Evolutionary conservation across 2,329 filamentous ascomycete species (phyloP), one percentile per base, ranked within the genome.

Genomic region (Fusarium sp.): DNA sequence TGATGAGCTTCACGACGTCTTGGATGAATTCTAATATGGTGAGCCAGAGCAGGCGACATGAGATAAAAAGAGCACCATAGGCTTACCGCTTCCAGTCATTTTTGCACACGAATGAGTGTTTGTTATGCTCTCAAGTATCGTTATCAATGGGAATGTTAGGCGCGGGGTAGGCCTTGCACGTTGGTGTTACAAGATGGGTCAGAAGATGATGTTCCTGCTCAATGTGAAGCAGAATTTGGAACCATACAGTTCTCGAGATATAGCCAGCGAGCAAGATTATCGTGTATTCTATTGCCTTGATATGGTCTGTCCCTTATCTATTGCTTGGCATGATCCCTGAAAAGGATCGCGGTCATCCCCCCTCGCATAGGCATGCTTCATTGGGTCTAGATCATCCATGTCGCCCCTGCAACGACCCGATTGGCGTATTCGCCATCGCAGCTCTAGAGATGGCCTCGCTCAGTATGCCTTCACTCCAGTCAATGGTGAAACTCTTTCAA

Each of bases 1-100:
- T 47, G 40, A 75, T 75, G 44, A 63, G 61, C 18, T 47, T 67
- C 16, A 58, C 64, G 6, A 57, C 60, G 43, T 75, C 62, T 12
- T 65, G 56, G 5, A 50, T 37, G 23, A 58, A 37, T 7, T n/a
- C 56, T 58, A 15, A 7, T 9, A 7, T 10, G 2, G 23, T 54
- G 10, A 54, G 49, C 18, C 18, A 15, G n/a, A 52, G n/a, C n/a
- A 11, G 3, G 15, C 6, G 23, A 54, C 1, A 12, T 3, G 13
- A 5, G 23, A 40, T 5, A 12, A 8, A 6, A 15, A 40, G 4
- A 54, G 15, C 7, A 5, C 23, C 15, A 4, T 5, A 13, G 19
- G 6, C 50, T n/a, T 40, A 54, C 50, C 8, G 10, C 23, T 54
- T 5, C 35, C 33, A 18, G 50, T 13, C 50, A 54, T 54, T 18